phyloP scores from a whole-genome alignment of 306 rosid species.

The Senna tora region DNA sequence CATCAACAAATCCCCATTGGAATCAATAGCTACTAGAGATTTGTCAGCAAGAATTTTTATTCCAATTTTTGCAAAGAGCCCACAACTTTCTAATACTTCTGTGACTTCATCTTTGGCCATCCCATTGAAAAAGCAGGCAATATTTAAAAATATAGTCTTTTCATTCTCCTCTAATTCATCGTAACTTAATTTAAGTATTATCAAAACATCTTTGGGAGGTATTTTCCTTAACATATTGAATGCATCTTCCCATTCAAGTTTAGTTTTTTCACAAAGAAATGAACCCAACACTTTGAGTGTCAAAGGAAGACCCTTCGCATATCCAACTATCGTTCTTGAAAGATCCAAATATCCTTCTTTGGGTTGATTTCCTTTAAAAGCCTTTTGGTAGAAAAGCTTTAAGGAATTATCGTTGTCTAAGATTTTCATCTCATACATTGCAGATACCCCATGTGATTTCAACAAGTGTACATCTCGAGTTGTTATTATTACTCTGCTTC shows the following conservation, averaged over 20 bases:
- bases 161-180: neutral
- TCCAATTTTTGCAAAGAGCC: neutral
- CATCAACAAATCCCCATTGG: neutral
- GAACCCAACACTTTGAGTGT: neutral
- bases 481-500: neutral
- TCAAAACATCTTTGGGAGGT: neutral
- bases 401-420: neutral
- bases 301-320: neutral
- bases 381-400: neutral
- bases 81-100: neutral
- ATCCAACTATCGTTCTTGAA: neutral
- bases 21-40: neutral
- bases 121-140: slow-evolving; percentile 2
- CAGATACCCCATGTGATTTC: neutral
- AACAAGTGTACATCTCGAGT: neutral
- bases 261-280: neutral
- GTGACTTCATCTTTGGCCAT: neutral
- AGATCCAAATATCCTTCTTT: neutral
- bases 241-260: neutral
- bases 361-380: neutral
- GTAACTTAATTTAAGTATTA: neutral
- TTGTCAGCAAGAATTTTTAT: neutral
- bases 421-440: neutral
- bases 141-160: neutral
- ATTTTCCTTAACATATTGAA: neutral